Evolutionary conservation across 202 grass and related monocot genomes (phyloP), one percentile per base, ranked within the genome.

Genomic region (Panicum virgatum): DNA sequence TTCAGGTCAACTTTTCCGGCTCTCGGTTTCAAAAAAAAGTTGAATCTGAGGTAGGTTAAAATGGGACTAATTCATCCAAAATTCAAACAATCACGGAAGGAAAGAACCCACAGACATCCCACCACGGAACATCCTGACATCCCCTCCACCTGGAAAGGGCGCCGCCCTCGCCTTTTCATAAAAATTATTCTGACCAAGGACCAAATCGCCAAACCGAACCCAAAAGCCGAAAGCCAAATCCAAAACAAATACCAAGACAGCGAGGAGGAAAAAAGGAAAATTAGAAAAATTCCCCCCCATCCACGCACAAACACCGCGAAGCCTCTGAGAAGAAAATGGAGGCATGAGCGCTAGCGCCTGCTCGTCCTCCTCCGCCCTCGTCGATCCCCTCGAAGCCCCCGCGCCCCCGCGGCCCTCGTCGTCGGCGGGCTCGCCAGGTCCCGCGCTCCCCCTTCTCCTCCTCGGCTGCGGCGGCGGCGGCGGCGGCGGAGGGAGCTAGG

Each of bases 131-230:
- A 85, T 81, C 82, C 61, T 75, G 36, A 30, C 36, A 36, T 80
- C 62, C 76, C 13, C 65, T 19, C 80, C 82, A 89, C 82, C 87
- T 85, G 82, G 82, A 85, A 89, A 89, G 66, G 51, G 78, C 72
- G 59, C 50, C 46, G 19, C 34, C 9, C 26, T 10, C 10, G 25
- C 43, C 71, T 71, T 85, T 71, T 37, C 29, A 12, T 53, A 59
- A 82, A 89, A 59, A 43, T 25, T 77, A 89, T 81, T 59, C 47
- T 71, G 9, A 42, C 7, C 11, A 9, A 57, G 75, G 80, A 81
- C 77, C 77, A 85, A 81, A 81, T 76, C 82, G 65, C 64, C 47
- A 7, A 64, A 65, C 77, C 69, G 6, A 81, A 80, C 12, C 81
- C 29, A 38, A 65, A 83, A 36, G 78, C 78, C 69, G 57, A 80